Percentiles rank a stretch among this genome's conserved stretches.
phyloP scores from a whole-genome alignment of 768 basidiomycete species.

The Podaxis carcinomalis region DNA sequence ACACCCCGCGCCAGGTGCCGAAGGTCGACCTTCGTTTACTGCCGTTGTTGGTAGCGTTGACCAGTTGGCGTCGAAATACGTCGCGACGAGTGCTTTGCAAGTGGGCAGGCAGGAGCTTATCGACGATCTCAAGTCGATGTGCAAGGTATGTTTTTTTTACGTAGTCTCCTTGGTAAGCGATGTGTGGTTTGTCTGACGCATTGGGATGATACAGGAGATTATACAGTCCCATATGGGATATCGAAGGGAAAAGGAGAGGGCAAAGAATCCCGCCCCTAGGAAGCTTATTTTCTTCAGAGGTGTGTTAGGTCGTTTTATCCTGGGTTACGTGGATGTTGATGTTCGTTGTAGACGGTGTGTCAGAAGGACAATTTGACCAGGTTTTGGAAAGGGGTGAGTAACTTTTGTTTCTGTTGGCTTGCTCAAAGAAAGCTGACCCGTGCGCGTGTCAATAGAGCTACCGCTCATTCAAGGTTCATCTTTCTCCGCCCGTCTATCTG shows the following conservation, averaged over 20 bases:
- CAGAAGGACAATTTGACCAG: conserved; percentile 44
- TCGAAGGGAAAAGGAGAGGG: conserved; percentile 43
- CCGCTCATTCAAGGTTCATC: conserved; percentile 50
- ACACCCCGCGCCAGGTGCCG: conserved; percentile 73
- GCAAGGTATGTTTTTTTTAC: conserved; percentile 33
- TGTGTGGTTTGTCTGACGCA: neutral
- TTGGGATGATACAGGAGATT: conserved; percentile 37
- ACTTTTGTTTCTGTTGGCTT: neutral
- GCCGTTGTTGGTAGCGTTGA: conserved; percentile 75
- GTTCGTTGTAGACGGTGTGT: conserved; percentile 40
- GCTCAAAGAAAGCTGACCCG: neutral
- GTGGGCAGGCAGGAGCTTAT: conserved; percentile 64
- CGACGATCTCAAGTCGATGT: conserved; percentile 61
- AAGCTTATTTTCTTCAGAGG: conserved; percentile 74
- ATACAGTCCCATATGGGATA: conserved; percentile 53
- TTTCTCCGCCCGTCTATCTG: neutral
- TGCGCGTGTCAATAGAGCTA: conserved; percentile 41
- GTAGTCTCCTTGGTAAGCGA: neutral
- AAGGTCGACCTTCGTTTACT: conserved; percentile 72
- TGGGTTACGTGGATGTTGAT: conserved; percentile 10
- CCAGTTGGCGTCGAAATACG: conserved; percentile 62
- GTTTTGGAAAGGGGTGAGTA: conserved; percentile 52
- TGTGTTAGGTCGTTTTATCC: conserved; percentile 20
- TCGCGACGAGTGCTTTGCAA: conserved; percentile 52
- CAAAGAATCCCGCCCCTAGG: conserved; percentile 34